Evolutionary conservation across 345 rosid genomes (phyloP).

Genomic region (Corchorus olitorius): DNA sequence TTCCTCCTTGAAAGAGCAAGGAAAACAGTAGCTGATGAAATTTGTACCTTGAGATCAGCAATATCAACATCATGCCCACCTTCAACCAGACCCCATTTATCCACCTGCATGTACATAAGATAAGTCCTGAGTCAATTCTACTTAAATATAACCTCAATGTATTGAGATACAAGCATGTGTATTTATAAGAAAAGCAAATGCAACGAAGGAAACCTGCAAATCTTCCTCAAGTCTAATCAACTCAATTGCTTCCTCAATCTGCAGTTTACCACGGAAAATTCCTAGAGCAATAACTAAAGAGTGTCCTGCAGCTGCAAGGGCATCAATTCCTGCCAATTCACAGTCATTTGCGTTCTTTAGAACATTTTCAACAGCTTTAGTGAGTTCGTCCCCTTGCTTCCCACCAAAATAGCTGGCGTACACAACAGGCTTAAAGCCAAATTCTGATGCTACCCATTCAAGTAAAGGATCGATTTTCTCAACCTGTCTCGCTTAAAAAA

Average conservation of each 20-base stretch:
- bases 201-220: conserved; percentile 60
- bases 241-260: conserved; percentile 84
- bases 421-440: conserved; percentile 74
- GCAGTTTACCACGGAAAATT: conserved; percentile 67
- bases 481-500: conserved; percentile 67
- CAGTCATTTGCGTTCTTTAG: conserved; percentile 65
- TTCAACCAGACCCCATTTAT: conserved; percentile 95
- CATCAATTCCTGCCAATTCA: conserved; percentile 91
- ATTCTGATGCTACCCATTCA: conserved; percentile 80
- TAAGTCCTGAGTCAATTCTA: conserved; percentile 11
- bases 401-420: conserved; percentile 84
- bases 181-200: neutral
- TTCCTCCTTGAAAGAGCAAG: conserved; percentile 69
- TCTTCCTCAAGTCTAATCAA: conserved; percentile 96
- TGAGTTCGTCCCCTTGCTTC: conserved; percentile 78
- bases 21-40: conserved; percentile 83
- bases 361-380: conserved; percentile 61
- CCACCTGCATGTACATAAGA: conserved; percentile 52
- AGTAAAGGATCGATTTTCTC: conserved; percentile 88
- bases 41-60: conserved; percentile 92
- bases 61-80: conserved; percentile 94
- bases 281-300: conserved; percentile 74
- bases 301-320: conserved; percentile 84
- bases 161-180: neutral
- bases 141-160: neutral